Evolutionary conservation across 2,329 filamentous ascomycete species (phyloP).

Genomic region (Penicillium sp.): DNA sequence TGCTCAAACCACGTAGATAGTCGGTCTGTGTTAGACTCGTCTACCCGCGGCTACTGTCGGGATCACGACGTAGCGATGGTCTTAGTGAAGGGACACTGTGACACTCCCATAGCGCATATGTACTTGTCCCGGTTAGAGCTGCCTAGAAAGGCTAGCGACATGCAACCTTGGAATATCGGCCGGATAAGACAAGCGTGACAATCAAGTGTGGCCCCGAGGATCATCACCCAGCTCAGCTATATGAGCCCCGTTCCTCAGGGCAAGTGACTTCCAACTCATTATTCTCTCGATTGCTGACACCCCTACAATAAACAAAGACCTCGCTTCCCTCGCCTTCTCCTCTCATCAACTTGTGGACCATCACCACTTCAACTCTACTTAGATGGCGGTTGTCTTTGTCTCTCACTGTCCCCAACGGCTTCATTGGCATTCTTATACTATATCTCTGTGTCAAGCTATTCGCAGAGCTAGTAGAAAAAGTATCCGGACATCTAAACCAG

Average conservation of each 20-base stretch:
- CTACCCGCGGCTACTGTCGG: not conserved
- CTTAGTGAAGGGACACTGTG: not conserved
- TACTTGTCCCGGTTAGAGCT: slow-evolving; percentile 22
- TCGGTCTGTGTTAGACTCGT: not conserved
- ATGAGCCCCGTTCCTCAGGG: slow-evolving; percentile 13
- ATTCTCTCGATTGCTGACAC: slow-evolving; percentile 7
- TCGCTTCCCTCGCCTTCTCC: not conserved
- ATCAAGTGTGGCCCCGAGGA: slow-evolving; percentile 1
- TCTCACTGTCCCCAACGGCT: slow-evolving; percentile 31
- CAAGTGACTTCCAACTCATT: slow-evolving; percentile 2
- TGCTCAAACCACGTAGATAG: not conserved
- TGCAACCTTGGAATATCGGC: not conserved
- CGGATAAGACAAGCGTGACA: slow-evolving; percentile 14
- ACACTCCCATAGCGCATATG: not conserved
- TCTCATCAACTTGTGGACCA: slow-evolving; percentile 15
- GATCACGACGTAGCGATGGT: not conserved
- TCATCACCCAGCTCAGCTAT: slow-evolving; percentile 12
- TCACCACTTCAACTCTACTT: slow-evolving; percentile 23
- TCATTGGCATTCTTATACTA: slow-evolving; percentile 34
- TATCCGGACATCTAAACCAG: slow-evolving; percentile 16
- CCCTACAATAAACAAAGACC: slow-evolving; percentile 2
- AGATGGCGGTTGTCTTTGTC: slow-evolving; percentile 35
- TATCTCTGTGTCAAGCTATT: slow-evolving; percentile 33
- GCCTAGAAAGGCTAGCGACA: slow-evolving; percentile 21
- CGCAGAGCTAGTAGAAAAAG: slow-evolving; percentile 33